A percentile compares a stretch with the other conserved stretches of the same genome.
Evolutionary conservation across 306 rosid genomes (phyloP).

Genomic region (Pachyrhizus erosus): DNA sequence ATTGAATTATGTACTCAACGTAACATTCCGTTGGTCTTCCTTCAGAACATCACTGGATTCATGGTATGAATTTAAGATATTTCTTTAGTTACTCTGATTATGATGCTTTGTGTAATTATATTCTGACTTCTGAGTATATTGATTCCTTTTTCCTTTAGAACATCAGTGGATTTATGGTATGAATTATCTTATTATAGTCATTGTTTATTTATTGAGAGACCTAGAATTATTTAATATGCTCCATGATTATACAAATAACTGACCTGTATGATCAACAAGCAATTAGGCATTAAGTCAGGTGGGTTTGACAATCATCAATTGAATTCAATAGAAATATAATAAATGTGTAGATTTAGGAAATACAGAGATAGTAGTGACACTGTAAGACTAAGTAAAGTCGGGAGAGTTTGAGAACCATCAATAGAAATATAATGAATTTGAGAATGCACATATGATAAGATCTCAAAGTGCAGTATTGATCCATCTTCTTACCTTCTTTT

Average conservation of each 20-base stretch:
- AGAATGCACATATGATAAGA: constrained; percentile 12
- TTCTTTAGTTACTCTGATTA: constrained; percentile 36
- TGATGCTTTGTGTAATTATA: neutral
- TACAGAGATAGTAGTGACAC: constrained; percentile 19
- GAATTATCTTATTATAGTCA: neutral
- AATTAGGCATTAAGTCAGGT: neutral
- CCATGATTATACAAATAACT: neutral
- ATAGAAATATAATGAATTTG: constrained; percentile 15
- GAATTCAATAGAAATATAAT: constrained; percentile 30
- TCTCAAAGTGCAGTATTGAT: constrained; percentile 8
- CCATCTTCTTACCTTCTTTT: neutral
- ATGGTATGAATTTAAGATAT: constrained; percentile 63
- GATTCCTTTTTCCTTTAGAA: constrained; percentile 51
- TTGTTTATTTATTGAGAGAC: neutral
- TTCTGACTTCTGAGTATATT: constrained; percentile 21
- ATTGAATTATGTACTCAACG: constrained; percentile 87
- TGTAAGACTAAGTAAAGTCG: constrained; percentile 1
- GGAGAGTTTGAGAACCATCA: constrained; percentile 8
- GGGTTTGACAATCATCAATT: constrained; percentile 5
- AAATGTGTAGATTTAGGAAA: constrained; percentile 2
- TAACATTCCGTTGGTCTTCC: constrained; percentile 89
- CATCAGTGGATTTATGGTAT: constrained; percentile 70
- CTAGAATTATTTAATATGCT: constrained; percentile 1
- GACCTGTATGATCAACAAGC: neutral
- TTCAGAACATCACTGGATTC: constrained; percentile 97